Conservation (phyloP, 2,329 filamentous ascomycete genomes). For the Pseudogymnoascus sp. region DNA sequence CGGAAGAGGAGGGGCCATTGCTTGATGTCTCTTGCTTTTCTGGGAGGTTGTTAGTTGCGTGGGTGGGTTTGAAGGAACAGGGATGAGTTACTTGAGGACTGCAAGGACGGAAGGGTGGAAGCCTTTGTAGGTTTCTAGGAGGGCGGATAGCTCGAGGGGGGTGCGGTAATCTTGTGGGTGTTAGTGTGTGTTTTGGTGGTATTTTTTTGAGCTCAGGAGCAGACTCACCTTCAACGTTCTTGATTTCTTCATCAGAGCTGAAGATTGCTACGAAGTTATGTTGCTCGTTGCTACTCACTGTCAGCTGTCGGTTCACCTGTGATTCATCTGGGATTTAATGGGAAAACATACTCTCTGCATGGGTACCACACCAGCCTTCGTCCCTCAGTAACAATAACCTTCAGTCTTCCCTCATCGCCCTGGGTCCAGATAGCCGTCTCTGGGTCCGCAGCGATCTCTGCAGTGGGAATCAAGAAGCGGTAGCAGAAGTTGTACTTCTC, state of each 20-base stretch:
- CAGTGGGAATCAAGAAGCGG: constrained; percentile 31
- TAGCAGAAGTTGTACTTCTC: constrained; percentile 27
- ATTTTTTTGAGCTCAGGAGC: too few species aligned
- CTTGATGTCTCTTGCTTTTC: constrained; percentile 27
- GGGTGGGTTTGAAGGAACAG: not conserved
- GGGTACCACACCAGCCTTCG: constrained; percentile 22
- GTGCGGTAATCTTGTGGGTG: constrained; percentile 20
- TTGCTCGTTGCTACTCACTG: constrained; percentile 10
- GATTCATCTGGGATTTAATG: not conserved
- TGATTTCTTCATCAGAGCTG: constrained; percentile 14
- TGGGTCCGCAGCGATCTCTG: constrained; percentile 25
- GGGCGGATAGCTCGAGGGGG: constrained; percentile 11
- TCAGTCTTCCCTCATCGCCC: constrained; percentile 21
- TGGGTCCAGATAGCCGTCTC: constrained; percentile 27
- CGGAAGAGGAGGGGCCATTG: constrained; percentile 27
- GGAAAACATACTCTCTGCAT: constrained; percentile 21
- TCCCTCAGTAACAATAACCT: constrained; percentile 19
- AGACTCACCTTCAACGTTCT: constrained; percentile 11
- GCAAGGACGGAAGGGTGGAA: constrained; percentile 16
- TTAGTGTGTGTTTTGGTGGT: constrained; percentile 10
- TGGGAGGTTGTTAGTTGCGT: constrained; percentile 4
- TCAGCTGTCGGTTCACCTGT: not conserved
- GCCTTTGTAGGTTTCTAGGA: constrained; percentile 14
- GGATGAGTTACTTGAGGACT: constrained; percentile 14
- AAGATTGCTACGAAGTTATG: constrained; percentile 19